Percentiles rank a stretch among this genome's conserved stretches.
Evolutionary conservation across 2,329 filamentous ascomycete species (phyloP).

Genomic region (Sporothrix brunneoviolacea): DNA sequence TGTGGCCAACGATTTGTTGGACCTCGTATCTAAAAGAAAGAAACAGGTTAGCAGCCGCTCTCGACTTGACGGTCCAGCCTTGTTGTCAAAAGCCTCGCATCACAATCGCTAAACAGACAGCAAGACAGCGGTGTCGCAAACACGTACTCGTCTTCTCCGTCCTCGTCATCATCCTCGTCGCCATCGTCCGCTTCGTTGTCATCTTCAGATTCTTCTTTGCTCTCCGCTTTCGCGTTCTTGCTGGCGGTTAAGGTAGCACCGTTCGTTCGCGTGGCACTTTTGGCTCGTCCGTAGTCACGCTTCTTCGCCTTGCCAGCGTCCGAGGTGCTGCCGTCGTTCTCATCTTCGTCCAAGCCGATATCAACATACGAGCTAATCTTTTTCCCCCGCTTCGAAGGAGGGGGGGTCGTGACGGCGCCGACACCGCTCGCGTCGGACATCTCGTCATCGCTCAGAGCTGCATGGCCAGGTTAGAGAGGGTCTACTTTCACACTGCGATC

Average conservation of each 20-base stretch:
- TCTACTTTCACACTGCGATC: too few species aligned
- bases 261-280: neutral
- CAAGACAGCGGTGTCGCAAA: too few species aligned
- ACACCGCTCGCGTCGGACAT: slow-evolving; percentile 28
- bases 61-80: too few species aligned
- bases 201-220: neutral
- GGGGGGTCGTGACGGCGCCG: slow-evolving; percentile 20
- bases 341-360: slow-evolving; percentile 20
- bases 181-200: slow-evolving; percentile 18
- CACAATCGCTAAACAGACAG: too few species aligned
- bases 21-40: slow-evolving; percentile 57
- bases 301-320: slow-evolving; percentile 19
- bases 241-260: neutral
- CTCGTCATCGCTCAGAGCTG: slow-evolving; percentile 39
- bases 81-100: too few species aligned
- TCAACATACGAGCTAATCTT: slow-evolving; percentile 30
- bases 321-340: slow-evolving; percentile 22
- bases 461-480: neutral
- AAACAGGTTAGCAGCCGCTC: slow-evolving; percentile 19
- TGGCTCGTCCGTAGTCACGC: slow-evolving; percentile 15
- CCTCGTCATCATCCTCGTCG: slow-evolving; percentile 27
- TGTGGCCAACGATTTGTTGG: slow-evolving; percentile 64
- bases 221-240: neutral
- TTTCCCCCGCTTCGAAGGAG: slow-evolving; percentile 17
- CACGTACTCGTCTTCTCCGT: slow-evolving; percentile 36